phyloP scores from a whole-genome alignment of 805 yeast species.

The Lachancea nothofagi region DNA sequence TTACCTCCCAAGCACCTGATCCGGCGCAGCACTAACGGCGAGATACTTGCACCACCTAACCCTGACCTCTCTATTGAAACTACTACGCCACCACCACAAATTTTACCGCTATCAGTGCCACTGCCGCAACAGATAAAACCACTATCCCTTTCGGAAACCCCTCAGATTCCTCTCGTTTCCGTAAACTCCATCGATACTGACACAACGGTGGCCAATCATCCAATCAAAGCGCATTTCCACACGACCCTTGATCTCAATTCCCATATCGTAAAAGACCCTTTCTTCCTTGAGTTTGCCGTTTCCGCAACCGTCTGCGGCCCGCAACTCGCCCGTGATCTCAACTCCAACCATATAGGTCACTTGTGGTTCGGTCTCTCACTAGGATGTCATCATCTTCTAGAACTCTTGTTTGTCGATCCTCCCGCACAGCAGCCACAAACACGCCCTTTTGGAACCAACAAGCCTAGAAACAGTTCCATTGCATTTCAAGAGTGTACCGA shows the following conservation, averaged over 20 bases:
- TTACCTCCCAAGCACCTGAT: slow-evolving; percentile 13
- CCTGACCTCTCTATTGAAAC: too few relatives aligned
- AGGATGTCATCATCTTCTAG: slow-evolving; percentile 2
- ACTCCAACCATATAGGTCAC: neutral
- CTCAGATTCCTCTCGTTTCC: neutral
- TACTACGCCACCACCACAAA: too few relatives aligned
- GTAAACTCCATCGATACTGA: neutral
- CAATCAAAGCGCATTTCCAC: slow-evolving; percentile 6
- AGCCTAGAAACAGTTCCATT: neutral
- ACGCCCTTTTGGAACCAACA: neutral
- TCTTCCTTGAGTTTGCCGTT: slow-evolving; percentile 6
- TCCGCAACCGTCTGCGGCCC: slow-evolving; percentile 10
- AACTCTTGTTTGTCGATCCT: neutral
- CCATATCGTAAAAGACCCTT: slow-evolving; percentile 11
- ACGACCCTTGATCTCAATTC: slow-evolving; percentile 9
- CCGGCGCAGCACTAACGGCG: too few relatives aligned
- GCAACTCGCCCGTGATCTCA: slow-evolving; percentile 7
- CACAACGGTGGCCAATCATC: slow-evolving; percentile 1
- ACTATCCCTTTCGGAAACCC: neutral
- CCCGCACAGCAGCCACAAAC: neutral
- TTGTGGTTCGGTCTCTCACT: slow-evolving; percentile 10
- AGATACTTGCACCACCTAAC: too few relatives aligned
- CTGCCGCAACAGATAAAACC: too few relatives aligned
- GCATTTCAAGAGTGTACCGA: neutral
- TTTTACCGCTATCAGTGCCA: too few relatives aligned